A percentile compares a stretch with the other conserved stretches of the same genome.
These are phyloP conservation scores for Tylopilus felleus DNA, from an alignment of 768 basidiomycete genomes.

Conservation along the genomic window DNA sequence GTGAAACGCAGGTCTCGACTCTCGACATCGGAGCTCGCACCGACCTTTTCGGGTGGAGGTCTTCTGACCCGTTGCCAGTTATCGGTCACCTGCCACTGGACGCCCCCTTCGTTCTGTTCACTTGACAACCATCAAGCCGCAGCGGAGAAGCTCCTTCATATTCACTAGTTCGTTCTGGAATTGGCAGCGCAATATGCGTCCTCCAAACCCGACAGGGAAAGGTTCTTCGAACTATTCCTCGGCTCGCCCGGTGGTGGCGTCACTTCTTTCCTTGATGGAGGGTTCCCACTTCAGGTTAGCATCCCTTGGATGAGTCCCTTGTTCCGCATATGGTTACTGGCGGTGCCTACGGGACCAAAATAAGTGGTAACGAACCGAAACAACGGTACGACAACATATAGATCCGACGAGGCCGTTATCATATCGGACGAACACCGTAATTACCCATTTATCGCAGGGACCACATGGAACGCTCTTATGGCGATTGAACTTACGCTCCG, in stretches of 20 bases:
- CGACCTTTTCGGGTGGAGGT: neutral
- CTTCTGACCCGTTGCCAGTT: slow-evolving; percentile 6
- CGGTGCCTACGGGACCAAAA: neutral
- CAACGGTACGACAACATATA: slow-evolving; percentile 21
- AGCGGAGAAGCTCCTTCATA: slow-evolving; percentile 1
- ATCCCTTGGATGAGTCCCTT: slow-evolving; percentile 7
- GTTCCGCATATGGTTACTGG: slow-evolving; percentile 14
- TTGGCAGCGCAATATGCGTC: neutral
- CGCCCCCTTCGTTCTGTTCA: neutral
- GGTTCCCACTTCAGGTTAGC: slow-evolving; percentile 2
- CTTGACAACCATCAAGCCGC: slow-evolving; percentile 21
- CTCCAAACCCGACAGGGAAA: neutral
- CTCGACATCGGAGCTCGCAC: neutral
- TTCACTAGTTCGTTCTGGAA: neutral
- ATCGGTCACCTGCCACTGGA: neutral
- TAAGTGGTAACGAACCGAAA: slow-evolving; percentile 20
- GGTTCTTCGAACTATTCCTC: neutral
- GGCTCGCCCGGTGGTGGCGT: neutral
- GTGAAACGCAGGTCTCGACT: no score
- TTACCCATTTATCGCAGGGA: neutral
- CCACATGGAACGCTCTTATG: slow-evolving; percentile 10
- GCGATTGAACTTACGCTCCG: neutral
- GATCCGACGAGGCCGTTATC: slow-evolving; percentile 16
- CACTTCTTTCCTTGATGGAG: slow-evolving; percentile 7
- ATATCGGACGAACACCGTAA: neutral